Conservation (phyloP, 306 rosid genomes). For the Cicer judaicum region DNA sequence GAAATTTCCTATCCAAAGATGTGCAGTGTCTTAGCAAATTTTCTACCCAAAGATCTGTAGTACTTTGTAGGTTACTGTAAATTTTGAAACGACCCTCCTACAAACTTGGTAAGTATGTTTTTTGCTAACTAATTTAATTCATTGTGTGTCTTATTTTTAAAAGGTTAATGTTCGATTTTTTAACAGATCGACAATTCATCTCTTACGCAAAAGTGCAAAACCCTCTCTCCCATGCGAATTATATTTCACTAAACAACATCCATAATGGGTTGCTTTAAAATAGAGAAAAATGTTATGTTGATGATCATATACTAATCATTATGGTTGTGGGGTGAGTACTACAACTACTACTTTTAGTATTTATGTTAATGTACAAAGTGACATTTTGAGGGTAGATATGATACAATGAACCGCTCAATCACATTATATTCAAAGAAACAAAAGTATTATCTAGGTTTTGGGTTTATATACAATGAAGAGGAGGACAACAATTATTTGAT, state of each 20-base stretch:
- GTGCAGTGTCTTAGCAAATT: no score
- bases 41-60: no score
- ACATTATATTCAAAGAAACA: not conserved
- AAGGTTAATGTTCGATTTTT: no score
- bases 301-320: not conserved
- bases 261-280: not conserved
- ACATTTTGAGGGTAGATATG: constrained; percentile 31
- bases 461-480: rapidly evolving
- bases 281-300: not conserved
- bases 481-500: not conserved
- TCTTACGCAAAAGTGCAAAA: not conserved
- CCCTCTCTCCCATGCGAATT: no score
- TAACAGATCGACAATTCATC: not conserved
- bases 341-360: not conserved
- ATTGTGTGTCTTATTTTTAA: no score
- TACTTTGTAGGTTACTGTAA: no score
- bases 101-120: no score
- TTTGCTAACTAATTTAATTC: no score
- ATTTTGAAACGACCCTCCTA: no score
- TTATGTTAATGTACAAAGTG: not conserved
- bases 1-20: no score
- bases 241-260: not conserved
- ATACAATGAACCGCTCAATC: not conserved
- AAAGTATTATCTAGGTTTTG: not conserved
- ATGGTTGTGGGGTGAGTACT: not conserved